Percentiles rank a stretch among this genome's conserved stretches.
These are phyloP conservation scores for Auriscalpium microsporum DNA, from an alignment of 768 basidiomycete species.

Conservation along the genomic window DNA sequence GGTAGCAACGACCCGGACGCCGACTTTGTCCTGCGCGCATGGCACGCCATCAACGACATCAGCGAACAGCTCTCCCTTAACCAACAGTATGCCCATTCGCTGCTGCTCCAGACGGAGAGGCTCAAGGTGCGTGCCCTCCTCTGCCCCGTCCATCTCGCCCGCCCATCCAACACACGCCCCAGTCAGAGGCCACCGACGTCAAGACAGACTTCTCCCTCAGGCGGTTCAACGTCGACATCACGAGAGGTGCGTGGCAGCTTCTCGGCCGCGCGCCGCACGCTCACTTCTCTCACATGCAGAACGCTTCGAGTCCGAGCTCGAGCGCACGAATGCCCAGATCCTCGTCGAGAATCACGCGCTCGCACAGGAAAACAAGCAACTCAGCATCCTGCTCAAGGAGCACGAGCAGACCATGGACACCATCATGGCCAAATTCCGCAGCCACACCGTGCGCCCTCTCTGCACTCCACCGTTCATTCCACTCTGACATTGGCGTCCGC, in stretches of 20 bases:
- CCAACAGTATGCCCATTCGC: conserved; percentile 29
- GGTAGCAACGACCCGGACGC: conserved; percentile 7
- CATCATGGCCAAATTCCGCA: conserved; percentile 94
- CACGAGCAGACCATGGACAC: conserved; percentile 93
- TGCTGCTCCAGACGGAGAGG: conserved; percentile 33
- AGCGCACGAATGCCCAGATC: conserved; percentile 80
- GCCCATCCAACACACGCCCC: background rate
- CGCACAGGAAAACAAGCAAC: conserved; percentile 91
- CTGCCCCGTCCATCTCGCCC: background rate
- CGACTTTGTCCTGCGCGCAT: conserved; percentile 12
- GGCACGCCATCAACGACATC: conserved; percentile 25
- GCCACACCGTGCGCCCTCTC: conserved; percentile 64
- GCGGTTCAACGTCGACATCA: conserved; percentile 40
- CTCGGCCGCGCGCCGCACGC: background rate
- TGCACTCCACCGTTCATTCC: conserved; percentile 5
- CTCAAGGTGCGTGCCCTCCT: conserved; percentile 30
- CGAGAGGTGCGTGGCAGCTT: conserved; percentile 22
- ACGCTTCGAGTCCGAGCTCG: conserved; percentile 85
- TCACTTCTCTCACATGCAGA: conserved; percentile 43
- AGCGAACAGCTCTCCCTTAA: conserved; percentile 37
- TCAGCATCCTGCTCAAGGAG: conserved; percentile 82
- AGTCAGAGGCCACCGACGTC: conserved; percentile 17
- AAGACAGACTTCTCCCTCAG: conserved; percentile 32
- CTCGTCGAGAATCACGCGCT: conserved; percentile 92
- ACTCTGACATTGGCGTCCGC: conserved; percentile 1